Evolutionary conservation across 352 stramenopile genomes (phyloP).

Genomic region (Globisporangium rhizosaccharum): DNA sequence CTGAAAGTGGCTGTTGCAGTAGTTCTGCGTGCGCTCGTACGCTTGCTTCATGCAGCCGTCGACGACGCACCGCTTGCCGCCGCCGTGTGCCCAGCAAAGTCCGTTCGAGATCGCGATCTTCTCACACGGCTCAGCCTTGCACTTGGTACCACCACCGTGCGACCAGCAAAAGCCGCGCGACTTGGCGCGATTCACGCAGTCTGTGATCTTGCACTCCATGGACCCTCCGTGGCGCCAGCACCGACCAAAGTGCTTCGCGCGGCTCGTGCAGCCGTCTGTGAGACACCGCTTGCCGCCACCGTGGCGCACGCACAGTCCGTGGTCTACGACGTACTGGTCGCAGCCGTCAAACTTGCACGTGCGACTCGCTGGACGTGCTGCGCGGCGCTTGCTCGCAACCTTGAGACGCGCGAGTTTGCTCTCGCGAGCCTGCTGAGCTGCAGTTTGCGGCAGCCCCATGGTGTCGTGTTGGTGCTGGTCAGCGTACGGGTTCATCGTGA

Average conservation of each 20-base stretch:
- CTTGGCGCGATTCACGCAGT: constrained; percentile 80
- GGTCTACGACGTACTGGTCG: constrained; percentile 17
- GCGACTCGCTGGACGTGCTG: constrained; percentile 7
- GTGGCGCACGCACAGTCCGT: constrained; percentile 15
- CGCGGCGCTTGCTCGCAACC: constrained; percentile 2
- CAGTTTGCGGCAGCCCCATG: not conserved
- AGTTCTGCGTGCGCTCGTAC: constrained; percentile 74
- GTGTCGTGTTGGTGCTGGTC: not conserved
- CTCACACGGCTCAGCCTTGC: constrained; percentile 54
- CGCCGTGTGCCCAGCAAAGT: constrained; percentile 71
- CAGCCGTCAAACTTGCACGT: constrained; percentile 17
- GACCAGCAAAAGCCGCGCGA: constrained; percentile 84
- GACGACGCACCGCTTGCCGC: constrained; percentile 70
- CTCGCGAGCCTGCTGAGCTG: not conserved
- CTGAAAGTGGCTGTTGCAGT: constrained; percentile 65
- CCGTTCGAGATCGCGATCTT: constrained; percentile 81
- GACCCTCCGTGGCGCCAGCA: constrained; percentile 83
- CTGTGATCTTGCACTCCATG: constrained; percentile 59
- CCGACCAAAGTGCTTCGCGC: constrained; percentile 64
- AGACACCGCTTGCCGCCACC: constrained; percentile 57
- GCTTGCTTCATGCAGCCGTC: constrained; percentile 64
- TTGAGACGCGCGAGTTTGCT: not conserved
- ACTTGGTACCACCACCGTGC: constrained; percentile 81
- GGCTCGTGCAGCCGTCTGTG: constrained; percentile 52
- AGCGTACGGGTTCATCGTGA: not conserved